phyloP scores from a whole-genome alignment of 768 basidiomycete species.

The Basidioascus undulatus region DNA sequence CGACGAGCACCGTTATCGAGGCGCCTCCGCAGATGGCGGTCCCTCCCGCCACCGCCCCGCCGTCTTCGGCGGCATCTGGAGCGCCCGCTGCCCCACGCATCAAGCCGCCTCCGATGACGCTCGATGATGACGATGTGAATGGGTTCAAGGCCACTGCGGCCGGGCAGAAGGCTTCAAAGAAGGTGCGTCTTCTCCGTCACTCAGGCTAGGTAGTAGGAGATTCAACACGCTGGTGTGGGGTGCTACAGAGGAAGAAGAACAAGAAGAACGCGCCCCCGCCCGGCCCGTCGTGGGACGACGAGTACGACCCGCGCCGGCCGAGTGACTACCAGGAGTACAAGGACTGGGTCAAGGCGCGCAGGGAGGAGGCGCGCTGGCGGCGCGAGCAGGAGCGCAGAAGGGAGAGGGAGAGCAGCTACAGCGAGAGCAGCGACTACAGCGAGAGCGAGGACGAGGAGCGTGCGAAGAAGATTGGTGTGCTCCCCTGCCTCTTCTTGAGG shows the following conservation, averaged over 20 bases:
- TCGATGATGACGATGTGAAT: conserved; percentile 9
- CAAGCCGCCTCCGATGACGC: no score
- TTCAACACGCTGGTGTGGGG: no score
- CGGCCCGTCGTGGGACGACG: background rate
- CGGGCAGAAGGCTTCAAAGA: conserved; percentile 4
- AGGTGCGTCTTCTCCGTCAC: no score
- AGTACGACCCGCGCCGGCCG: conserved; percentile 55
- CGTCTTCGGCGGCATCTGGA: no score
- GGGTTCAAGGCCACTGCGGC: conserved; percentile 4
- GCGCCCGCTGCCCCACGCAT: no score
- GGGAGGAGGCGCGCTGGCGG: conserved; percentile 26
- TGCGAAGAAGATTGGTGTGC: conserved; percentile 23
- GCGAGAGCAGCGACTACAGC: conserved; percentile 22
- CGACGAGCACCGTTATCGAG: no score
- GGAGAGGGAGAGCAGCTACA: conserved; percentile 37
- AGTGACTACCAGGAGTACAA: conserved; percentile 82
- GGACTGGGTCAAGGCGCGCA: conserved; percentile 47
- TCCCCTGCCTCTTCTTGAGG: conserved; percentile 32
- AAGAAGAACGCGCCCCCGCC: background rate
- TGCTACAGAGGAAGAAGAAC: no score
- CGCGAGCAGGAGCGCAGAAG: conserved; percentile 16
- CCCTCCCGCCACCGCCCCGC: no score
- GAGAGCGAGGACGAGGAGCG: conserved; percentile 31
- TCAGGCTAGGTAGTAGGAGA: no score
- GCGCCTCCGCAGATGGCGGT: no score